Evolutionary conservation across 805 yeast genomes (phyloP), one percentile per base, ranked within the genome.

Genomic region (Yamadazyma ubonensis): DNA sequence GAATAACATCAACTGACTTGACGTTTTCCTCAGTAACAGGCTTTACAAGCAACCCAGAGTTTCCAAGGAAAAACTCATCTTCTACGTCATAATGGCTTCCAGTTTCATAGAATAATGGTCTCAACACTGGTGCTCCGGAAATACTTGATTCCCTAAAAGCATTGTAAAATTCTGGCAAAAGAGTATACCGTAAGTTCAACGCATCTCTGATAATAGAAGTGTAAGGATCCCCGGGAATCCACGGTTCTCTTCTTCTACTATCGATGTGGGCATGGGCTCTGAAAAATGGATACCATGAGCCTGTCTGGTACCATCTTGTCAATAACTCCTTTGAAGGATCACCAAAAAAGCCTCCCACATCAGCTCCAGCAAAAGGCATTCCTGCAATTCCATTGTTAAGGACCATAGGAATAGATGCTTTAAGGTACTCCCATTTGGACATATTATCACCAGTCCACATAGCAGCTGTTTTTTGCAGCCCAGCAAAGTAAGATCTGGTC

Each of bases 371-470:
- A 64, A 90, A 91, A 21, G 96, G 96, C 80, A 80, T 82, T 6
- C 96, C 96, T 1, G 79, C 86, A 20, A 86, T 67, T 33, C 89
- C 88, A 48, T 82, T 75, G 3, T 95, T 86, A 43, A 93, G 68
- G 11, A 87, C 61, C 96, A 89, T 90, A 5, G 98, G 96, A 32
- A 88, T 74, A 0, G 96, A 86, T 4, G 78, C 72, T 50, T 75
- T 71, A 45, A 93, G 70, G 53, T 88, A 85, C 46, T 83, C 93
- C 99, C 99, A 93, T 49, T 75, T 82, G 2, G 96, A 87, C 75
- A 79, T 83, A 59, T 91, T 93, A 59, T 93, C 99, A 32, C 99
- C 99, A 0, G 96, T 88, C 99, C 99, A 93, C 78, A 86, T 83
- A 0, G 98, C 96, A 0, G 93, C 81, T 0, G 93, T 72, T 51